Percentiles rank a stretch among this genome's conserved stretches.
Evolutionary conservation across 805 yeast species (phyloP).

Genomic region (Candida boleticola): DNA sequence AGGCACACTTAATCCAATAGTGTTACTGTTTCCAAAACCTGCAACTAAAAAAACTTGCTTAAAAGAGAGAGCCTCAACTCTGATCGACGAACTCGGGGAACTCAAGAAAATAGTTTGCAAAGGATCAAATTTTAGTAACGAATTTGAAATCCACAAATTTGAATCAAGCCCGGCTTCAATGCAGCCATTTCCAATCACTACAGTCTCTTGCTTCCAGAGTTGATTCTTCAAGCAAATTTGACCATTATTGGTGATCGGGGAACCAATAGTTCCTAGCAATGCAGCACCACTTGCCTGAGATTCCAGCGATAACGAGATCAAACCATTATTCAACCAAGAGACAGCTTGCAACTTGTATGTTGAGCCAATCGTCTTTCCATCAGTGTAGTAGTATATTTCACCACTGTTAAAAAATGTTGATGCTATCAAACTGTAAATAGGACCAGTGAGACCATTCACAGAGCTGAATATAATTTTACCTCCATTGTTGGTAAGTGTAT

Average conservation of each 20-base stretch:
- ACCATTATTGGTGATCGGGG: constrained; percentile 18
- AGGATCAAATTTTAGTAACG: constrained; percentile 12
- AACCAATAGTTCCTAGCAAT: constrained; percentile 9
- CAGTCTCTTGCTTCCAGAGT: constrained; percentile 20
- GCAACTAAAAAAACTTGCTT: constrained; percentile 19
- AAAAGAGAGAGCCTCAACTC: constrained; percentile 13
- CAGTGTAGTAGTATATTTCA: constrained; percentile 12
- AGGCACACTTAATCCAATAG: constrained; percentile 2
- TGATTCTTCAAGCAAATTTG: constrained; percentile 24
- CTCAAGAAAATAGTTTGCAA: constrained; percentile 12
- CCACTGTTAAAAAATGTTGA: constrained; percentile 16
- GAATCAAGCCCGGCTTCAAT: constrained; percentile 15
- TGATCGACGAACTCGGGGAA: constrained; percentile 6
- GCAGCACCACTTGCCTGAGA: constrained; percentile 10
- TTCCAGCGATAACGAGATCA: constrained; percentile 11
- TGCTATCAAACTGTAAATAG: constrained; percentile 10
- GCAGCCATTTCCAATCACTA: constrained; percentile 28
- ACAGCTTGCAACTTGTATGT: constrained; percentile 8
- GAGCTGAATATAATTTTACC: constrained; percentile 20
- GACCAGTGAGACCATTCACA: constrained; percentile 10
- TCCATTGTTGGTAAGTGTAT: constrained; percentile 8
- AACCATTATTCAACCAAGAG: constrained; percentile 13
- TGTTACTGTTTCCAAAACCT: constrained; percentile 20
- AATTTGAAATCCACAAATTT: constrained; percentile 9
- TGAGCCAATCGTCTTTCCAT: constrained; percentile 4